These are phyloP conservation scores for Alternaria consortialis DNA, from an alignment of 2,329 filamentous ascomycete species.

Conservation along the genomic window DNA sequence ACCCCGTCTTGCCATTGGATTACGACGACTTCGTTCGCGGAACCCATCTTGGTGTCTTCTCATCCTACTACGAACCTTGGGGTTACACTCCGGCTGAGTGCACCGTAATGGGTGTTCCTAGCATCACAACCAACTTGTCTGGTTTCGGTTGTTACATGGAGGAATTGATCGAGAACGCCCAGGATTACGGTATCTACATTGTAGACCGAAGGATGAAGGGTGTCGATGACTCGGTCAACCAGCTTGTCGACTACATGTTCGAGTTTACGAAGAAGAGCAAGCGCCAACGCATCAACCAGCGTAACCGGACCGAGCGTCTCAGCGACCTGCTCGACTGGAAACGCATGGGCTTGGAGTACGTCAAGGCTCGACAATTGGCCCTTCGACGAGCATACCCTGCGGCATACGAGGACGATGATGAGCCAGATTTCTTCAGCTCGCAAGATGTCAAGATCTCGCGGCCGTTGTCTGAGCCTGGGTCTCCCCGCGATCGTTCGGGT, in stretches of 20 bases:
- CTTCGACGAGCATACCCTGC: conserved; percentile 89
- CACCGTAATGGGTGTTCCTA: conserved; percentile 98
- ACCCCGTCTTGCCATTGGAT: conserved; percentile 92
- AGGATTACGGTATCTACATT: conserved; percentile 98
- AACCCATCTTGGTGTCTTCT: conserved; percentile 93
- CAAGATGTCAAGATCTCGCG: conserved; percentile 95
- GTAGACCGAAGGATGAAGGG: conserved; percentile 95
- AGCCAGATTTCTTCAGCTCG: conserved; percentile 89
- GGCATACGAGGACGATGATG: conserved; percentile 79
- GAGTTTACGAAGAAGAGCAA: conserved; percentile 94
- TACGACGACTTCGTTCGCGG: conserved; percentile 99
- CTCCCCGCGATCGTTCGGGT: conserved; percentile 85
- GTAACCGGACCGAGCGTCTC: conserved; percentile 93
- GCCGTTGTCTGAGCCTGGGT: conserved; percentile 92
- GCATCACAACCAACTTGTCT: conserved; percentile 96
- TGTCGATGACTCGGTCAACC: conserved; percentile 96
- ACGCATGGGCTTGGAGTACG: conserved; percentile 98
- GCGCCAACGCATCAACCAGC: conserved; percentile 97
- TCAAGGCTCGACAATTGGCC: conserved; percentile 94
- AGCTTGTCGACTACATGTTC: conserved; percentile 90
- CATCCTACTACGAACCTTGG: conserved; percentile 99
- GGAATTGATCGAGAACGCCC: conserved; percentile 96
- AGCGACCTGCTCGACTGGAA: conserved; percentile 98
- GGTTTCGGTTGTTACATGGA: conserved; percentile 99
- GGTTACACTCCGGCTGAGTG: conserved; percentile 98